Conservation (phyloP, 2,329 filamentous ascomycete species). For the Cladosporium oxysporum region DNA sequence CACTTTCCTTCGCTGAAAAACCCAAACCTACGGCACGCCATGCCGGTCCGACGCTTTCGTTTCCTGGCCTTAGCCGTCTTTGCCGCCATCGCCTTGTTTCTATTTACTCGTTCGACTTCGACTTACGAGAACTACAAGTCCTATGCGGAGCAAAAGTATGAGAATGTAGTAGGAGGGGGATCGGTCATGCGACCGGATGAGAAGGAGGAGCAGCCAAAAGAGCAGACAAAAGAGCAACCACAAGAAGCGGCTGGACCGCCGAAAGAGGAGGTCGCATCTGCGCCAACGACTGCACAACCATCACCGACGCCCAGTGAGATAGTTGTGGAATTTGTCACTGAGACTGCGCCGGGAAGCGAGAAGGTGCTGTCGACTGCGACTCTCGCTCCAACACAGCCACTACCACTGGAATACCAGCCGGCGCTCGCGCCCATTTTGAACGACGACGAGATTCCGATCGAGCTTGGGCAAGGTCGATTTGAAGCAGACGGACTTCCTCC, state of each 20-base stretch:
- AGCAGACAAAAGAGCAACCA: slow-evolving; percentile 7
- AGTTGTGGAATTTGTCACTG: not conserved
- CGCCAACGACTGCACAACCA: not conserved
- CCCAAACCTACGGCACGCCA: slow-evolving; percentile 5
- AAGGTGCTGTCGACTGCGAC: not conserved
- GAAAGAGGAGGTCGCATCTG: slow-evolving; percentile 4
- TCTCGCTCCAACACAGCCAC: slow-evolving; percentile 12
- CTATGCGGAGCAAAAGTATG: slow-evolving; percentile 19
- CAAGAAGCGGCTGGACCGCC: slow-evolving; percentile 18
- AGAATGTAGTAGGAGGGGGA: slow-evolving; percentile 19
- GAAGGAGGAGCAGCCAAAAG: not conserved
- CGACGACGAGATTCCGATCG: slow-evolving; percentile 14
- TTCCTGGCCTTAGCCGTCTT: slow-evolving; percentile 31
- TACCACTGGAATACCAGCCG: slow-evolving; percentile 14
- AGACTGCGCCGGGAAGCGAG: not conserved
- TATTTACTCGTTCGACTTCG: slow-evolving; percentile 27
- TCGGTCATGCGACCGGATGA: slow-evolving; percentile 13
- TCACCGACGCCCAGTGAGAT: not conserved
- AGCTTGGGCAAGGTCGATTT: slow-evolving; percentile 13
- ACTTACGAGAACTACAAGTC: slow-evolving; percentile 18
- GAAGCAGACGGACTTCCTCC: slow-evolving; percentile 13
- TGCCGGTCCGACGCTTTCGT: slow-evolving; percentile 31
- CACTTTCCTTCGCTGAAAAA: not conserved
- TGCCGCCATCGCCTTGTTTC: slow-evolving; percentile 29
- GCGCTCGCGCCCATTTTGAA: not conserved